Base-by-base conservation (phyloP, 805 yeast species). In the Debaryomyces hansenii region DNA sequence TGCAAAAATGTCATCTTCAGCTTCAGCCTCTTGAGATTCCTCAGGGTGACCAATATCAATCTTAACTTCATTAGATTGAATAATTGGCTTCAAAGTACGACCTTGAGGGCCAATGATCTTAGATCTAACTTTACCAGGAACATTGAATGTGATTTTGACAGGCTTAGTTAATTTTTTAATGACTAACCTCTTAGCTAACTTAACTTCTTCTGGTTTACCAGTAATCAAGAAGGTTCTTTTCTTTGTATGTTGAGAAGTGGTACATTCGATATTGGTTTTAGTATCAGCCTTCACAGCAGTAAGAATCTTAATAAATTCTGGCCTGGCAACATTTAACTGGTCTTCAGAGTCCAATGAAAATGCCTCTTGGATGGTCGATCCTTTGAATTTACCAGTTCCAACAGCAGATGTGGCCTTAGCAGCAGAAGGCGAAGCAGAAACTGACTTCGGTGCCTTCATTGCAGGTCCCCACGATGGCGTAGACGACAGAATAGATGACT, bases 21-120 rank as follows among this genome's bases (percentile, higher is more conserved):
- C 80, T 37, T 64, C 66, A 21, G 66, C 65, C 24, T 61, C 61
- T 31, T 54, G 59, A 20, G 50, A 36, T n/a, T 54, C 54, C 32
- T 60, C 63, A 37, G 55, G 63, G 39, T 59, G 56, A 48, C 83
- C 85, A 57, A 91, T 83, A 57, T 87, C 87, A 54, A 91, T 81
- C 54, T 77, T 86, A 44, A 83, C 83, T 41, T 81, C 84, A 41
- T 87, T 78, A 32, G 78, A 72, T 44, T 78, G 85, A 41, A 87
- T 76, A 53, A 91, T 87, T 48, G 94, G 91, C 64, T 83, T 87
- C 67, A 91, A 80, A 50, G 77, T 85, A 56, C 77, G 79, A 63
- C 98, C 98, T 63, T 85, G 87, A 37, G 91, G 78, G 48, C 98
- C 98, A 67, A 91, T 91, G 48, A 91, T 80, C 41, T 80, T 78